Evolutionary conservation across 2,329 filamentous ascomycete genomes (phyloP).

Genomic region (Colletotrichum sp.): DNA sequence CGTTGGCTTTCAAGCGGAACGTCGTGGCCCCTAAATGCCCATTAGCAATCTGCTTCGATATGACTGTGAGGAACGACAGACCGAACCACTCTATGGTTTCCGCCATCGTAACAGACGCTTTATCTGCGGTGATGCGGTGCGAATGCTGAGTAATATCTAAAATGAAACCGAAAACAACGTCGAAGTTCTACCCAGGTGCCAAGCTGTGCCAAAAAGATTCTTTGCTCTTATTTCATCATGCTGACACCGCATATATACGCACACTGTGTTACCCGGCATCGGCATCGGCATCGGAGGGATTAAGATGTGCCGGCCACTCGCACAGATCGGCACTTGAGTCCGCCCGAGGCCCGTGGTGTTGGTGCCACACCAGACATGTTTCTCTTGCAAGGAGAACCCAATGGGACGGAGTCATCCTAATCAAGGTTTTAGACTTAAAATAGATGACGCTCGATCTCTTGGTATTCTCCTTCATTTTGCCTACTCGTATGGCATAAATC

Average conservation of each 20-base stretch:
- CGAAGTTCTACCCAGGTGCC: not conserved
- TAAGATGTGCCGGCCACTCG: not conserved
- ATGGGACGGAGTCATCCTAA: fast-evolving
- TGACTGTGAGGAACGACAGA: not conserved
- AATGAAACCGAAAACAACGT: not conserved
- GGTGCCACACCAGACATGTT: not conserved
- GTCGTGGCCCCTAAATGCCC: not conserved
- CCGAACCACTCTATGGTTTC: not conserved
- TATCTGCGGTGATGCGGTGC: not conserved
- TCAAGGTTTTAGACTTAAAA: not conserved
- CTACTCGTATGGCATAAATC: not conserved
- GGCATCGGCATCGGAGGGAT: not conserved
- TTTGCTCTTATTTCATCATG: no score
- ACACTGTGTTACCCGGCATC: not conserved
- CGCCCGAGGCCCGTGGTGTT: not conserved
- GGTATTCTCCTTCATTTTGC: not conserved
- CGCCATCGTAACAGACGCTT: not conserved
- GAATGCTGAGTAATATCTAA: fast-evolving
- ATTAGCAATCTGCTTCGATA: not conserved
- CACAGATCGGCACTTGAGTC: not conserved
- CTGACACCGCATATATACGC: not conserved
- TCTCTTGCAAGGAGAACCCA: not conserved
- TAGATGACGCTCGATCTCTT: fast-evolving
- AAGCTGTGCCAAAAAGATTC: no score
- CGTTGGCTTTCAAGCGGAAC: not conserved